Percentiles rank a stretch among this genome's conserved stretches.
Conservation (phyloP, 2,329 filamentous ascomycete genomes). For the Calonectria fujianensis region DNA sequence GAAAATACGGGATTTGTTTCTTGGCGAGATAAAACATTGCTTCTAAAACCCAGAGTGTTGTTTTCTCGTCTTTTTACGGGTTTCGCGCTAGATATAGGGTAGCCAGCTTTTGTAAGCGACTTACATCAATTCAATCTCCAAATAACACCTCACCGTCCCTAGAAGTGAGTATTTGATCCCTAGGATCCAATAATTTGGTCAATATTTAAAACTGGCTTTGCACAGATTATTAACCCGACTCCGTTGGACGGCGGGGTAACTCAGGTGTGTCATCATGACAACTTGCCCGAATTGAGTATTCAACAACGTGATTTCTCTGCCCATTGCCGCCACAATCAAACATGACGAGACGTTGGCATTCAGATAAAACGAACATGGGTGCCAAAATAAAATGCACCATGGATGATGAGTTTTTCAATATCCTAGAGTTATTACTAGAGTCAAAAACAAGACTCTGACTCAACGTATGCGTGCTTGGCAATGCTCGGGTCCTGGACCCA, state of each 20-base stretch:
- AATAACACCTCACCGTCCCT: not conserved
- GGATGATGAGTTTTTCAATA: not conserved
- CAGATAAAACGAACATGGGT: not conserved
- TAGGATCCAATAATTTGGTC: not conserved
- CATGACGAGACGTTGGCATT: not conserved
- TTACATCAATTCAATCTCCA: not conserved
- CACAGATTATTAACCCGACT: conserved; percentile 22
- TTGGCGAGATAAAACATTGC: too few species aligned
- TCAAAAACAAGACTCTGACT: conserved; percentile 44
- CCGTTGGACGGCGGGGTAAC: conserved; percentile 34
- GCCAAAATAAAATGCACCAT: not conserved
- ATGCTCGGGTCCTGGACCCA: conserved; percentile 50
- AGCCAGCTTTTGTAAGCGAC: not conserved
- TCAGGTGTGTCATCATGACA: conserved; percentile 10
- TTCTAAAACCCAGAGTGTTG: too few species aligned
- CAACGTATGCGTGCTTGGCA: conserved; percentile 58
- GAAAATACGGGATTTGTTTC: too few species aligned
- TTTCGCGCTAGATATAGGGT: not conserved
- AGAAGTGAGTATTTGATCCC: not conserved
- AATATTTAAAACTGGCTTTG: not conserved
- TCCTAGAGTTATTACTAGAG: not conserved
- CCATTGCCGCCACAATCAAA: not conserved
- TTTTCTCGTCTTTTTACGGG: not conserved
- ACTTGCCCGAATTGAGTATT: not conserved
- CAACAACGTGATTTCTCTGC: conserved; percentile 34